A percentile compares a stretch with the other conserved stretches of the same genome.
These are phyloP conservation scores for Colletotrichum sp. DNA, from an alignment of 2,329 filamentous ascomycete genomes.

Conservation along the genomic window DNA sequence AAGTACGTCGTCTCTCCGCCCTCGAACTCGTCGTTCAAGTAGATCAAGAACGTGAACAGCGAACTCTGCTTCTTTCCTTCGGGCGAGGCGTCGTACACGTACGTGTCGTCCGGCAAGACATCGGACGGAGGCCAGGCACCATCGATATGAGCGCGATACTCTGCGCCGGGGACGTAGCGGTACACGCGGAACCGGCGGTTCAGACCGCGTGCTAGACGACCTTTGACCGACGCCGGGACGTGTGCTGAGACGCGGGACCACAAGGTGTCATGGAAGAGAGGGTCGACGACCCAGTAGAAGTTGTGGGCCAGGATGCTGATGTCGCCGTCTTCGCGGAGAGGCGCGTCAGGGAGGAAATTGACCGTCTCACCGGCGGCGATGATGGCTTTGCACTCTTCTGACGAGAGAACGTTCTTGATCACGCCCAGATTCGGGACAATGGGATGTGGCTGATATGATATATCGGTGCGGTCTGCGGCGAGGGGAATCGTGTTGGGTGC, in stretches of 20 bases:
- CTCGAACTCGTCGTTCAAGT: slow-evolving; percentile 75
- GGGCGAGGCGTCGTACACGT: slow-evolving; percentile 72
- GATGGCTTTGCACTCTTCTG: slow-evolving; percentile 68
- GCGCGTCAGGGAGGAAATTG: slow-evolving; percentile 71
- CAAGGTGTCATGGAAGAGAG: slow-evolving; percentile 64
- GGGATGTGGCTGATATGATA: slow-evolving; percentile 64
- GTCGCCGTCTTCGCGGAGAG: slow-evolving; percentile 69
- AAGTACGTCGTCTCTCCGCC: slow-evolving; percentile 77
- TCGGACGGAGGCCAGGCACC: slow-evolving; percentile 77
- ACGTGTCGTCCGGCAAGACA: slow-evolving; percentile 60
- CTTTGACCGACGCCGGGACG: slow-evolving; percentile 59
- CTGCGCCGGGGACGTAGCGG: slow-evolving; percentile 73
- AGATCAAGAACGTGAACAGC: slow-evolving; percentile 72
- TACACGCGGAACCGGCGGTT: slow-evolving; percentile 76
- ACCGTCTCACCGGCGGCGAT: slow-evolving; percentile 70
- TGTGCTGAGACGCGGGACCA: slow-evolving; percentile 66
- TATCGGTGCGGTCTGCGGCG: slow-evolving; percentile 44
- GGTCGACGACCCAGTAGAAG: slow-evolving; percentile 75
- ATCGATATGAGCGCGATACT: slow-evolving; percentile 74
- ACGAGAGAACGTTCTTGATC: slow-evolving; percentile 63
- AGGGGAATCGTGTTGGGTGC: slow-evolving; percentile 61
- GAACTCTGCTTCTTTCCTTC: slow-evolving; percentile 65
- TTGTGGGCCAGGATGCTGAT: slow-evolving; percentile 73
- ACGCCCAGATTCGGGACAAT: slow-evolving; percentile 66
- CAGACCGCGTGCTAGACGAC: slow-evolving; percentile 64